Conservation (phyloP, 2,329 filamentous ascomycete genomes). For the Botrytis deweyae region DNA sequence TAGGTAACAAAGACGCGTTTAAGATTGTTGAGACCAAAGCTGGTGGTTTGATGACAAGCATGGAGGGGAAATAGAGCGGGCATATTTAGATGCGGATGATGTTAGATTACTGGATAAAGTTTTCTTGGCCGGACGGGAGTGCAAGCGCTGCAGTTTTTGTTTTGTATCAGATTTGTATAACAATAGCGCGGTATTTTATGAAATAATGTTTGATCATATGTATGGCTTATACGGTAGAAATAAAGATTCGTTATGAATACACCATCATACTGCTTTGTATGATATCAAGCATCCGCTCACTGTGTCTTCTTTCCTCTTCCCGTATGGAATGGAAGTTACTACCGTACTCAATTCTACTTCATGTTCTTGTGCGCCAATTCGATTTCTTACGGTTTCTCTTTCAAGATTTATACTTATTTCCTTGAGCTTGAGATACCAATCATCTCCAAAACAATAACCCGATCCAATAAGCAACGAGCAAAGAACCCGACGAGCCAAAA, state of each 20-base stretch:
- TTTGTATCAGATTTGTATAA: conserved; percentile 6
- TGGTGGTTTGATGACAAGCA: conserved; percentile 39
- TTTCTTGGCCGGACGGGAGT: not conserved
- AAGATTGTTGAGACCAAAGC: conserved; percentile 78
- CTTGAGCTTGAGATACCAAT: not conserved
- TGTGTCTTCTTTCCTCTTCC: not conserved
- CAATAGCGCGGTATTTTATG: not conserved
- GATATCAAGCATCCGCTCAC: not conserved
- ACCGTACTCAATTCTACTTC: not conserved
- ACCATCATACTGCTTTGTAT: not conserved
- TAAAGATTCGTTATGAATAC: not conserved
- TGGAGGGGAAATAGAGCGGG: conserved; percentile 25
- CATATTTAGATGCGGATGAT: not conserved
- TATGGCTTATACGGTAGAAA: not conserved
- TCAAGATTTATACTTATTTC: not conserved
- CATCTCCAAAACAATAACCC: not conserved
- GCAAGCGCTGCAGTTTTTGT: conserved; percentile 1
- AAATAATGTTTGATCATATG: conserved; percentile 3
- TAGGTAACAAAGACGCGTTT: conserved; percentile 70
- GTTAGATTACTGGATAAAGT: not conserved
- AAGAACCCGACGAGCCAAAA: not conserved
- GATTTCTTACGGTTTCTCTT: not conserved
- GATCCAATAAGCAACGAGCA: not conserved
- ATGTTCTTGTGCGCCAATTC: not conserved
- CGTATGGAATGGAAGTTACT: not conserved